Conservation (phyloP, 1,139 yeast genomes). For the Ogataea hybrid region DNA sequence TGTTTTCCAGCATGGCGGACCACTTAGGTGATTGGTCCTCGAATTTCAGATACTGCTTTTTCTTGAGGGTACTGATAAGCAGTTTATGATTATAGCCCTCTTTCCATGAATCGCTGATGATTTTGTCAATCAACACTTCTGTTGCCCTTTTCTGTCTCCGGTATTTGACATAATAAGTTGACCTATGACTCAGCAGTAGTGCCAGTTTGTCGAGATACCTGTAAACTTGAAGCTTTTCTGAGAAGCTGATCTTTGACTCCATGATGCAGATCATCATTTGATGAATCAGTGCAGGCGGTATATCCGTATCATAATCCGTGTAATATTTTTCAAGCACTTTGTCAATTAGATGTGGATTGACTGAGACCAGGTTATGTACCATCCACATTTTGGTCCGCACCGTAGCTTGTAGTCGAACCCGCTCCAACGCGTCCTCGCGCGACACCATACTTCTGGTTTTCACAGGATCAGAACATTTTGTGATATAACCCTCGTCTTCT, state of each 20-base stretch:
- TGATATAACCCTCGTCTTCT: not conserved
- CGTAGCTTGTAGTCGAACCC: slow-evolving; percentile 15
- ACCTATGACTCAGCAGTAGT: slow-evolving; percentile 15
- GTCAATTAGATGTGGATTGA: slow-evolving; percentile 17
- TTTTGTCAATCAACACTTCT: slow-evolving; percentile 19
- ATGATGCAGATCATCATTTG: slow-evolving; percentile 25
- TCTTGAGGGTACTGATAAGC: slow-evolving; percentile 29
- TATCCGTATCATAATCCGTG: slow-evolving; percentile 21
- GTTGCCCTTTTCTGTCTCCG: slow-evolving; percentile 18
- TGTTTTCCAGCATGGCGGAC: slow-evolving; percentile 22
- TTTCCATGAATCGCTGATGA: slow-evolving; percentile 21
- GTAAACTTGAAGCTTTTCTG: slow-evolving; percentile 20
- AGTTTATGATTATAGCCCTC: slow-evolving; percentile 20
- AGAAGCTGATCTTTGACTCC: slow-evolving; percentile 14
- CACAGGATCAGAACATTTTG: too few relatives aligned
- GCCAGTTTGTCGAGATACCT: slow-evolving; percentile 26
- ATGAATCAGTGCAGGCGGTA: slow-evolving; percentile 26
- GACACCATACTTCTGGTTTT: too few relatives aligned
- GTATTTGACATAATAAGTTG: slow-evolving; percentile 14
- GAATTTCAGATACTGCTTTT: slow-evolving; percentile 18
- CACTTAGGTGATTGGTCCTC: slow-evolving; percentile 20
- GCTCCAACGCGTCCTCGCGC: slow-evolving; percentile 14
- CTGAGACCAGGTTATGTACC: slow-evolving; percentile 15
- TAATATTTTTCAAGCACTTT: slow-evolving; percentile 16
- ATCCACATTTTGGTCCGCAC: slow-evolving; percentile 21